Percentiles rank a stretch among this genome's conserved stretches.
Conservation (phyloP, 768 basidiomycete species). For the Myochromella boudieri region DNA sequence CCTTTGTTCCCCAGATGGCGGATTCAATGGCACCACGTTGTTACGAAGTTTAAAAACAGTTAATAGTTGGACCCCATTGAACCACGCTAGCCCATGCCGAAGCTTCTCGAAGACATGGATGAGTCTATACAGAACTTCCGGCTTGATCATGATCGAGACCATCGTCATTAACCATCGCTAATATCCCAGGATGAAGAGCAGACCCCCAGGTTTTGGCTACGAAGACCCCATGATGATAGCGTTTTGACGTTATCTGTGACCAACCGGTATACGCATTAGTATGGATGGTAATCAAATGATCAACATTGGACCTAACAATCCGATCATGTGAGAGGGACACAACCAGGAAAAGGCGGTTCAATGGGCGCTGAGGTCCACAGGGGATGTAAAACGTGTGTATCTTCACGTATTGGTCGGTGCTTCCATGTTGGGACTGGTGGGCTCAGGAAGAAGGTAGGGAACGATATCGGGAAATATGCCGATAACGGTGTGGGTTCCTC, state of each 20-base stretch:
- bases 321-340: not conserved
- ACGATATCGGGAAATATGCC: not conserved
- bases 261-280: not conserved
- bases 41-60: slow-evolving; percentile 15
- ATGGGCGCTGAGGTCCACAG: too few species aligned
- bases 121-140: not conserved
- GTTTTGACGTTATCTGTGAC: slow-evolving; percentile 1
- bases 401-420: too few species aligned
- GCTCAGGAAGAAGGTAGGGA: too few species aligned
- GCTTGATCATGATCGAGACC: slow-evolving; percentile 20
- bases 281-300: slow-evolving; percentile 3
- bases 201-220: too few species aligned
- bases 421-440: too few species aligned
- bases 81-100: slow-evolving; percentile 5
- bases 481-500: not conserved
- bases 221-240: slow-evolving; percentile 3
- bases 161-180: slow-evolving; percentile 17
- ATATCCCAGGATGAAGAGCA: too few species aligned
- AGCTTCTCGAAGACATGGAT: slow-evolving; percentile 6
- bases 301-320: not conserved
- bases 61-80: slow-evolving; percentile 1
- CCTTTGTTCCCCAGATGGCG: slow-evolving; percentile 13
- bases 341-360: not conserved
- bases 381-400: too few species aligned
- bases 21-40: slow-evolving; percentile 16